Conservation (phyloP, 2,329 filamentous ascomycete species). For the Alternaria postmessia region DNA sequence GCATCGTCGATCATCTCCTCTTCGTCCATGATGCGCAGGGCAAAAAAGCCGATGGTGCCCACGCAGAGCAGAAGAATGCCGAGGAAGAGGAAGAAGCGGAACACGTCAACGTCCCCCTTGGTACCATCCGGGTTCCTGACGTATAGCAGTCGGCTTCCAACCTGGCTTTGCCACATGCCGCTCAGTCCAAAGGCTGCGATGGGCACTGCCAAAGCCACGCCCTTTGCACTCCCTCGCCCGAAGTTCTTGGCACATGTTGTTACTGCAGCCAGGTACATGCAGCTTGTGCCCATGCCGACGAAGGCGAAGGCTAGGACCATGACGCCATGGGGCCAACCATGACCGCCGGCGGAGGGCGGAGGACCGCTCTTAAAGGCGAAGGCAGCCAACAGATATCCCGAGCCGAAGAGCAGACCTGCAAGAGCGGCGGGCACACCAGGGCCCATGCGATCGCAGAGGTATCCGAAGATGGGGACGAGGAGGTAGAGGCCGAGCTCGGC, state of each 20-base stretch:
- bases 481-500: conserved; percentile 91
- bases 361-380: conserved; percentile 73
- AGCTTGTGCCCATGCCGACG: conserved; percentile 83
- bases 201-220: conserved; percentile 85
- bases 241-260: conserved; percentile 99
- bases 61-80: conserved; percentile 73
- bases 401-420: conserved; percentile 76
- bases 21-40: conserved; percentile 81
- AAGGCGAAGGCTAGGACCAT: conserved; percentile 88
- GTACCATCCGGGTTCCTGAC: conserved; percentile 70
- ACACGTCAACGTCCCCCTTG: conserved; percentile 73
- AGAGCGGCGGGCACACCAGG: conserved; percentile 78
- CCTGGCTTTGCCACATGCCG: conserved; percentile 94
- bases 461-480: conserved; percentile 88
- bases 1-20: conserved; percentile 88
- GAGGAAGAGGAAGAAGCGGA: conserved; percentile 87
- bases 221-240: conserved; percentile 84
- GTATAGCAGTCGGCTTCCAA: conserved; percentile 80
- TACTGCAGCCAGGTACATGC: conserved; percentile 90
- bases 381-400: conserved; percentile 85
- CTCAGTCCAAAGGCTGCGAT: conserved; percentile 94
- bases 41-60: conserved; percentile 76
- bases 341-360: conserved; percentile 58
- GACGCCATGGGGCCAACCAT: conserved; percentile 75
- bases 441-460: conserved; percentile 87